These are phyloP conservation scores for Kwoniella shivajii DNA, from an alignment of 1,284 basidiomycete species.

Conservation along the genomic window DNA sequence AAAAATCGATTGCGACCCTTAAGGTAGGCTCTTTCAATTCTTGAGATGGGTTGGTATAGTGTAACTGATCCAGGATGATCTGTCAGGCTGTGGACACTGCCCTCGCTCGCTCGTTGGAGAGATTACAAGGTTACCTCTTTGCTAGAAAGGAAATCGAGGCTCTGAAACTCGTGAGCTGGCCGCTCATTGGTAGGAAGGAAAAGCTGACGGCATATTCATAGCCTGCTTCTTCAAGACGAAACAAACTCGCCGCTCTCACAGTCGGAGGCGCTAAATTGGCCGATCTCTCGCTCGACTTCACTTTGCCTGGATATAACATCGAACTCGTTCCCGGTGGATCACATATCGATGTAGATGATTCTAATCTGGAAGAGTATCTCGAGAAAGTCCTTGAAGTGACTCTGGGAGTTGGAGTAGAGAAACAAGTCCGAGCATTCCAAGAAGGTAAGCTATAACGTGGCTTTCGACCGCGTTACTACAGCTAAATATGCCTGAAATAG, in stretches of 20 bases:
- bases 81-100: constrained; percentile 74
- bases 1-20: constrained; percentile 77
- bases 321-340: constrained; percentile 80
- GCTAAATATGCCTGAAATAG: constrained; percentile 41
- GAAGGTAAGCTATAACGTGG: constrained; percentile 53
- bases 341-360: constrained; percentile 74
- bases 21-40: constrained; percentile 58
- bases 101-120: constrained; percentile 80
- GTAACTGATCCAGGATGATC: neutral
- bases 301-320: constrained; percentile 91
- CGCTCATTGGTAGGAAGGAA: neutral
- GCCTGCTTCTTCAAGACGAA: constrained; percentile 44
- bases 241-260: constrained; percentile 49
- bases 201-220: constrained; percentile 16
- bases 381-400: constrained; percentile 76
- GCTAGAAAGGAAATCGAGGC: constrained; percentile 55
- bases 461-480: neutral
- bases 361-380: constrained; percentile 88
- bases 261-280: constrained; percentile 67
- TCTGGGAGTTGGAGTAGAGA: constrained; percentile 70
- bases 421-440: constrained; percentile 80
- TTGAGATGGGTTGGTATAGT: neutral
- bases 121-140: constrained; percentile 64
- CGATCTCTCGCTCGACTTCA: constrained; percentile 92
- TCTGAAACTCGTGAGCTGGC: constrained; percentile 36